Percentiles rank a stretch among this genome's conserved stretches.
Evolutionary conservation across 495 filamentous ascomycete species (phyloP).

Genomic region (Jackrogersella minutella): DNA sequence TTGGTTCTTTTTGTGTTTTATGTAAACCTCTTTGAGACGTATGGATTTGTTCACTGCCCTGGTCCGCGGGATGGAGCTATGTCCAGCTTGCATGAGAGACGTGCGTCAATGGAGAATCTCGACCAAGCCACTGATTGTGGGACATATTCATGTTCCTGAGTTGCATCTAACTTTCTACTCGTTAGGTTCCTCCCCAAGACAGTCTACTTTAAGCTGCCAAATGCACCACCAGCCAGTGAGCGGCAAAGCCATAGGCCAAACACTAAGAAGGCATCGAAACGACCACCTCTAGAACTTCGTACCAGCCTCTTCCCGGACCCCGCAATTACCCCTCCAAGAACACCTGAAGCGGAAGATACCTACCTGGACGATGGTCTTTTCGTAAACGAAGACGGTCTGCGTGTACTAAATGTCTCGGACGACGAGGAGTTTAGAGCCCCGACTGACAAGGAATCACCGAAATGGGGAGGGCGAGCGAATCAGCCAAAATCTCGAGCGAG

Average conservation of each 20-base stretch:
- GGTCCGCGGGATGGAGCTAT: conserved; percentile 5
- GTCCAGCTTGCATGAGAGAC: conserved; percentile 8
- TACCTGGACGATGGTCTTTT: conserved; percentile 66
- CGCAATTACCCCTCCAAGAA: conserved; percentile 63
- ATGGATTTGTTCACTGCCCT: conserved; percentile 1
- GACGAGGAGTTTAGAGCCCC: conserved; percentile 53
- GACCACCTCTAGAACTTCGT: conserved; percentile 46
- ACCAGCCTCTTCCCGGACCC: conserved; percentile 57
- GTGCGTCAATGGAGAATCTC: conserved; percentile 9
- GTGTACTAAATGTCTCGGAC: conserved; percentile 47
- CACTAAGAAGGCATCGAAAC: conserved; percentile 37
- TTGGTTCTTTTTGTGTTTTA: neutral
- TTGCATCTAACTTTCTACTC: conserved; percentile 5
- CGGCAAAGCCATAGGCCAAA: conserved; percentile 44
- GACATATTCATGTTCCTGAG: neutral
- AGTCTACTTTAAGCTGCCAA: conserved; percentile 71
- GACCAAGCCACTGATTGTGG: neutral
- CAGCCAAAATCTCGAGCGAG: conserved; percentile 78
- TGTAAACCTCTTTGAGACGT: neutral
- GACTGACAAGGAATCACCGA: conserved; percentile 70
- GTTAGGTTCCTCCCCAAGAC: conserved; percentile 89
- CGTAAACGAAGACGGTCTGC: conserved; percentile 59
- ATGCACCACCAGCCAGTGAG: conserved; percentile 46
- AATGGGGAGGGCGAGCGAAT: conserved; percentile 73
- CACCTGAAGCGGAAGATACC: conserved; percentile 62